Percentiles rank a stretch among this genome's conserved stretches.
Evolutionary conservation across 2,329 filamentous ascomycete species (phyloP).

Genomic region (Verticillium nonalfalfae): DNA sequence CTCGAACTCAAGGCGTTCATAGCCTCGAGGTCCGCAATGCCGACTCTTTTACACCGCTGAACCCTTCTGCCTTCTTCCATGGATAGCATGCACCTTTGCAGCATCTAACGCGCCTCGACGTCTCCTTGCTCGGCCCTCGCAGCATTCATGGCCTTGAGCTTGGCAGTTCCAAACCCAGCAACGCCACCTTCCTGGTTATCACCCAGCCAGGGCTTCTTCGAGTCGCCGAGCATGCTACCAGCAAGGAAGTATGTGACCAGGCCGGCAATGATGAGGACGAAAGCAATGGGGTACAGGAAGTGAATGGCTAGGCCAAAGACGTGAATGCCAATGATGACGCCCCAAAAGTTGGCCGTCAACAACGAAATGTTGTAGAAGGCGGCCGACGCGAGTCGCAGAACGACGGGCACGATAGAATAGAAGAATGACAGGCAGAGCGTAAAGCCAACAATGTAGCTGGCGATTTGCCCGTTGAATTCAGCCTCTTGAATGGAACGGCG

Average conservation of each 20-base stretch:
- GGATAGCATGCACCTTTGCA: not conserved
- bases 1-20: not conserved
- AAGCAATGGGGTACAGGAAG: constrained; percentile 92
- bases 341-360: constrained; percentile 95
- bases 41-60: not conserved
- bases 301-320: constrained; percentile 78
- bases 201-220: constrained; percentile 92
- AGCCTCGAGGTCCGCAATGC: not conserved
- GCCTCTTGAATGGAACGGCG: constrained; percentile 61
- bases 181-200: constrained; percentile 77
- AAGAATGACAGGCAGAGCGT: constrained; percentile 79
- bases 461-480: constrained; percentile 60
- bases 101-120: not conserved
- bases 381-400: constrained; percentile 84
- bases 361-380: constrained; percentile 97
- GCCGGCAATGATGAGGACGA: constrained; percentile 84
- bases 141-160: constrained; percentile 61
- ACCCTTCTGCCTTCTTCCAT: not conserved
- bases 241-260: constrained; percentile 83
- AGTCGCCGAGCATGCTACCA: constrained; percentile 76
- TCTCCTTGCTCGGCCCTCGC: constrained; percentile 33
- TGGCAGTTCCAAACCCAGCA: constrained; percentile 78
- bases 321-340: constrained; percentile 81
- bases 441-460: constrained; percentile 83
- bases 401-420: constrained; percentile 78